phyloP scores from a whole-genome alignment of 108 stramenopile species.

The Parmales sp. region DNA sequence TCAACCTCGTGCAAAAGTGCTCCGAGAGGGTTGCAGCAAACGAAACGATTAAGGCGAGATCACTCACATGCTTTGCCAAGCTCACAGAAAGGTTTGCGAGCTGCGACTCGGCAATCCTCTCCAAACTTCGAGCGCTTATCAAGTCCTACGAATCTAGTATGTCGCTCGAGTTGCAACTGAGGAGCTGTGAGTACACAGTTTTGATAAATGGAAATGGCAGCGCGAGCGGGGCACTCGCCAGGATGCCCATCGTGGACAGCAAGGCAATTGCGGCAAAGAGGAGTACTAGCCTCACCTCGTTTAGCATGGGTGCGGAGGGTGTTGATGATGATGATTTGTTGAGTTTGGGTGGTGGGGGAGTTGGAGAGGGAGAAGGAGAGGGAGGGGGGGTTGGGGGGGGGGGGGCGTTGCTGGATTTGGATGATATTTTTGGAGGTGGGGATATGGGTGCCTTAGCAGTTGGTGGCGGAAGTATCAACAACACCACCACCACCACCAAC shows the following conservation, averaged over 20 bases:
- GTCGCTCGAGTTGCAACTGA: conserved; percentile 81
- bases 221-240: conserved; percentile 73
- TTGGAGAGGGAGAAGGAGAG: conserved; percentile 32
- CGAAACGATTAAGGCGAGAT: conserved; percentile 58
- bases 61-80: conserved; percentile 77
- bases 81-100: conserved; percentile 65
- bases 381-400: conserved; percentile 59
- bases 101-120: conserved; percentile 47
- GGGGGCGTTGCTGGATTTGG: conserved; percentile 60
- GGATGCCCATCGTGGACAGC: conserved; percentile 87
- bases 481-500: conserved; percentile 19
- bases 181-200: conserved; percentile 84
- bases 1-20: conserved; percentile 56
- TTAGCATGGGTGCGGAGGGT: background rate
- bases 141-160: conserved; percentile 62
- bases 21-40: conserved; percentile 58
- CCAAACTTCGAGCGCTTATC: conserved; percentile 44
- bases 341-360: conserved; percentile 21
- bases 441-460: conserved; percentile 21
- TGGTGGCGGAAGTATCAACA: conserved; percentile 27
- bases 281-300: background rate
- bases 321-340: conserved; percentile 23
- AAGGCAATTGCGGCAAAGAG: conserved; percentile 68
- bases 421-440: conserved; percentile 83
- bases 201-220: conserved; percentile 69